Evolutionary conservation across 176 grass and related monocot genomes (phyloP), one percentile per base, ranked within the genome.

Genomic region (Echinochloa phyllopogon): DNA sequence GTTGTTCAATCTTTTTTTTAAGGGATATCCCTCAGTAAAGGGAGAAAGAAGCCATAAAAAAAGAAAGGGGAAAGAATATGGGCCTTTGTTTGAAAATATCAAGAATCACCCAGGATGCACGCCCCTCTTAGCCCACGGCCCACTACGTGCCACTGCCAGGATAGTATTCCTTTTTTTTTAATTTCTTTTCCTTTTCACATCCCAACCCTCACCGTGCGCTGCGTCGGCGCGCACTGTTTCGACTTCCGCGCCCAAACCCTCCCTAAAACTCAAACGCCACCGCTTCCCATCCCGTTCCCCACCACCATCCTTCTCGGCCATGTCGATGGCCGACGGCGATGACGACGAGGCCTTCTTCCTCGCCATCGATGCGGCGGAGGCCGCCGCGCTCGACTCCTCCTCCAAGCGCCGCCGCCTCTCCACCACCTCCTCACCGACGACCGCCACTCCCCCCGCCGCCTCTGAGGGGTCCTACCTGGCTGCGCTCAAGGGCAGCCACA

Each of bases 401-500:
- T 57, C 75, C 60, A 83, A 87, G 84, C 84, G 80, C 50, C 84
- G 68, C 60, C 80, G 89, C 75, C 69, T 83, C 80, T 83, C 80
- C 60, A 75, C 61, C 60, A 62, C 80, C 78, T 10, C 73, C 20
- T 73, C 74, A 53, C 57, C 85, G 66, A 91, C 93, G 58, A 57
- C 86, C 15, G 65, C 69, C 52, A 63, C 49, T 73, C 55, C 76
- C 55, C 33, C 78, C 76, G 6, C 65, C 38, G 25, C 82, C 65
- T 51, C 86, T 8, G 91, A 93, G 65, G 93, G 93, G 8, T 69
- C 87, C 93, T 95, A 95, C 83, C 89, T 80, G 65, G 75, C 89
- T 8, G 91, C 92, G 16, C 96, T 98, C 68, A 95, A 91, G 66
- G 96, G 93, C 1, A 95, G 93, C 83, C 93, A 90, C 71, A 92